These are phyloP conservation scores for Pseudogymnoascus sp. DNA, from an alignment of 2,329 filamentous ascomycete genomes.

Conservation along the genomic window DNA sequence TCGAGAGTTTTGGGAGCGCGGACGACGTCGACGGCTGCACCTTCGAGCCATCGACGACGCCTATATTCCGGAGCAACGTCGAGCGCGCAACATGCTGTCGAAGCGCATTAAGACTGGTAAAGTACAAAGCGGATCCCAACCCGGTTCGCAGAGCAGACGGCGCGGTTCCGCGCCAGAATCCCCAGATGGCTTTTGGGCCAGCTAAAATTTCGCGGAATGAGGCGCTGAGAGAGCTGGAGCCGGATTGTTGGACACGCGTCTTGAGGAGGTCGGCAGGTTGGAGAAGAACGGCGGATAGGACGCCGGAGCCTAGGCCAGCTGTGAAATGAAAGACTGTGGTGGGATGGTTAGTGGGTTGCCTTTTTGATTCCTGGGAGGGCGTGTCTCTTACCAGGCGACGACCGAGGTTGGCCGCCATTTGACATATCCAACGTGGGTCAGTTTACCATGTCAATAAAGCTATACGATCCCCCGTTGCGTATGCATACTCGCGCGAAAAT, in stretches of 20 bases:
- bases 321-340: conserved; percentile 72
- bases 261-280: conserved; percentile 96
- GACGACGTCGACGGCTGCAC: conserved; percentile 47
- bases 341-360: not conserved
- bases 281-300: conserved; percentile 80
- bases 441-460: conserved; percentile 8
- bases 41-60: conserved; percentile 23
- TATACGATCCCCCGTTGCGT: not conserved
- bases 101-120: conserved; percentile 77
- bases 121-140: conserved; percentile 89
- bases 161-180: conserved; percentile 86
- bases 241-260: conserved; percentile 87
- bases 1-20: conserved; percentile 73
- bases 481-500: conserved; percentile 3
- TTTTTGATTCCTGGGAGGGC: conserved; percentile 1
- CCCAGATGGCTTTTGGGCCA: conserved; percentile 56
- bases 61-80: conserved; percentile 32
- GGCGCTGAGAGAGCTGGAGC: conserved; percentile 58
- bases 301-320: conserved; percentile 80
- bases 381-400: conserved; percentile 40
- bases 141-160: conserved; percentile 92
- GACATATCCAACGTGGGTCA: conserved; percentile 36
- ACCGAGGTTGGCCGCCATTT: conserved; percentile 42
- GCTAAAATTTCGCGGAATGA: conserved; percentile 65
- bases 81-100: conserved; percentile 59